Evolutionary conservation across 306 rosid species (phyloP).

Genomic region (Cucurbita pepo): DNA sequence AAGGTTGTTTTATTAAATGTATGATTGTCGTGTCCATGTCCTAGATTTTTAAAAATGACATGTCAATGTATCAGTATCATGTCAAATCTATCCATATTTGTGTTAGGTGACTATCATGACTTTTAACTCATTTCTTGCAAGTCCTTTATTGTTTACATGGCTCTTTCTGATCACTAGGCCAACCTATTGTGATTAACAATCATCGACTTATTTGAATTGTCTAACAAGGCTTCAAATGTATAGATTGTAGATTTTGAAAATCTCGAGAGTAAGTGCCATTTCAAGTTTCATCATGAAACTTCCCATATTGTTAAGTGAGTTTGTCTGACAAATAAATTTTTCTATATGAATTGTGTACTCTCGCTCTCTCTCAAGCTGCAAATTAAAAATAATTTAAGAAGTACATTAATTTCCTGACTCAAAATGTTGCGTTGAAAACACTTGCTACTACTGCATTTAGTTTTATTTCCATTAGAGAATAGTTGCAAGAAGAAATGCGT

Average conservation of each 20-base stretch:
- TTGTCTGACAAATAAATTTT: neutral
- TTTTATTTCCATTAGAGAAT: neutral
- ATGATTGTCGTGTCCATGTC: neutral
- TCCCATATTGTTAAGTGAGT: neutral
- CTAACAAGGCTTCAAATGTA: neutral
- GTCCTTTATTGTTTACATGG: neutral
- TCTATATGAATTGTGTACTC: neutral
- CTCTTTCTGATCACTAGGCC: neutral
- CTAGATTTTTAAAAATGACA: neutral
- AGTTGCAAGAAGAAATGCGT: neutral
- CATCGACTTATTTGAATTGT: neutral
- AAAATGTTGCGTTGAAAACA: neutral
- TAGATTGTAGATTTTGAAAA: neutral
- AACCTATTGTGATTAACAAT: neutral
- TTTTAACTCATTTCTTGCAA: neutral
- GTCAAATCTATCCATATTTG: neutral
- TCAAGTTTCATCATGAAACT: neutral
- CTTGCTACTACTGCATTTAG: neutral
- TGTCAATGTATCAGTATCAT: neutral
- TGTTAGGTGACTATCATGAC: neutral
- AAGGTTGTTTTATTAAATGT: too few relatives aligned
- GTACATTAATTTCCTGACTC: neutral
- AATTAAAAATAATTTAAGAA: neutral
- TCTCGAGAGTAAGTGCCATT: neutral
- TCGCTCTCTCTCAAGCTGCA: neutral